A percentile compares a stretch with the other conserved stretches of the same genome.
phyloP scores from a whole-genome alignment of 2,329 filamentous ascomycete species.

The Cryphonectria nitschkei region DNA sequence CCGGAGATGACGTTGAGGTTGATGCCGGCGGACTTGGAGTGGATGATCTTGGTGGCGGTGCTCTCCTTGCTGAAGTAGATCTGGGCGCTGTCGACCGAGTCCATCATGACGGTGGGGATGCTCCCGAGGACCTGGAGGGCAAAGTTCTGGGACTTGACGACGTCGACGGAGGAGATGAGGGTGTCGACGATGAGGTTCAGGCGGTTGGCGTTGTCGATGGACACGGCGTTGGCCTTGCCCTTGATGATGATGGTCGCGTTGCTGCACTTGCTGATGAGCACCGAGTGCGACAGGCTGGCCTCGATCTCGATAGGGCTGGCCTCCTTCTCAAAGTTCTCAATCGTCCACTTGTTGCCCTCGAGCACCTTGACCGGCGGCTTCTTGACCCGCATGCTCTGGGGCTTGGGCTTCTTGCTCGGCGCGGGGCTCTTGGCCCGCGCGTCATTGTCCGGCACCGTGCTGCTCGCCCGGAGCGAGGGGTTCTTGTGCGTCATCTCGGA shows the following conservation, averaged over 20 bases:
- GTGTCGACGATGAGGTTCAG: slow-evolving; percentile 87
- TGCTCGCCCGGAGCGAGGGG: slow-evolving; percentile 76
- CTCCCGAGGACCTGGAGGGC: slow-evolving; percentile 88
- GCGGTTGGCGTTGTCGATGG: slow-evolving; percentile 85
- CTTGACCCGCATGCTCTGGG: slow-evolving; percentile 81
- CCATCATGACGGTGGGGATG: slow-evolving; percentile 85
- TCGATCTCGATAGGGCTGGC: slow-evolving; percentile 76
- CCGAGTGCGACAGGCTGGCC: slow-evolving; percentile 81
- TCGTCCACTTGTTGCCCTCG: slow-evolving; percentile 90
- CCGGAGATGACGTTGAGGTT: slow-evolving; percentile 82
- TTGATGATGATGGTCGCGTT: slow-evolving; percentile 87
- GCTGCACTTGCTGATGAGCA: slow-evolving; percentile 90
- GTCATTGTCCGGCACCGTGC: slow-evolving; percentile 67
- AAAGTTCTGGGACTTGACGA: slow-evolving; percentile 94
- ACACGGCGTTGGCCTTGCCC: slow-evolving; percentile 96
- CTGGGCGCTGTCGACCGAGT: slow-evolving; percentile 89
- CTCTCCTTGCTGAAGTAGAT: slow-evolving; percentile 85
- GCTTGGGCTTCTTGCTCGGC: slow-evolving; percentile 85
- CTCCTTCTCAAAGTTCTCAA: slow-evolving; percentile 91
- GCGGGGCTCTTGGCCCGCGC: slow-evolving; percentile 80
- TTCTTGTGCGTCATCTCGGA: slow-evolving; percentile 99
- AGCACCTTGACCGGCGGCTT: slow-evolving; percentile 80
- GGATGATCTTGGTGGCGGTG: slow-evolving; percentile 78
- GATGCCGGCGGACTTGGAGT: slow-evolving; percentile 83
- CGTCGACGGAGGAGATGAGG: slow-evolving; percentile 87